Base-by-base conservation (phyloP, 2,329 filamentous ascomycete species). In the Fusarium aywerte region DNA sequence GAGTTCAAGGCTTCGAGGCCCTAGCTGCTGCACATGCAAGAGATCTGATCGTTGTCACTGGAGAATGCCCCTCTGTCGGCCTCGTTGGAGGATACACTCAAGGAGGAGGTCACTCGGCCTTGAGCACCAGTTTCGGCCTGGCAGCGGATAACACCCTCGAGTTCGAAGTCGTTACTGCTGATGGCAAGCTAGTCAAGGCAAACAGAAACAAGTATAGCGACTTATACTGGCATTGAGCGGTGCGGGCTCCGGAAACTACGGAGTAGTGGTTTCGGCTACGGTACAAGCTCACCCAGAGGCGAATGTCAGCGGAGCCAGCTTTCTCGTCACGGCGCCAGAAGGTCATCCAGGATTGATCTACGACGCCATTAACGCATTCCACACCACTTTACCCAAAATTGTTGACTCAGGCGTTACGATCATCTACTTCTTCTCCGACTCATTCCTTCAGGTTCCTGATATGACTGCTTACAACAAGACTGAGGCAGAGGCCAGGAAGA, bases 151-250 rank as follows among this genome's bases (percentile, higher is more conserved):
- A 90, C 43, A 80, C 84, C 0, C 77, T 90, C 3, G 80, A 84
- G 62, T 85, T 79, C 43, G 80, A 87, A 54, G 84, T 88, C 2
- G 79, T 90, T 9, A 85, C 82, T 3, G 83, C 80, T 0, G 68
- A 73, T n/a, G 86, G 87, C 1, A 57, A 80, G 15, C 67, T 82
- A 13, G 54, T 87, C 2, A 82, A 75, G 2, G 86, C 86, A 0
- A 83, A 78, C 4, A 79, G 76, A 2, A 70, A 72, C 0, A 56
- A 82, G 15, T 85, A 90, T 59, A 58, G 76, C 0, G 87, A 89
- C 42, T 77, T 90, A 2, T 90, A 86, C 76, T 91, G 87, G 89
- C 87, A 1, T 75, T 89, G 2, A 80, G 80, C 29, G 87, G 87
- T 3, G 86, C 87, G 1, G 87, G 88, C 2, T 83, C 82, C 3